Evolutionary conservation across 768 basidiomycete genomes (phyloP).

Genomic region (Trametes cubensis): DNA sequence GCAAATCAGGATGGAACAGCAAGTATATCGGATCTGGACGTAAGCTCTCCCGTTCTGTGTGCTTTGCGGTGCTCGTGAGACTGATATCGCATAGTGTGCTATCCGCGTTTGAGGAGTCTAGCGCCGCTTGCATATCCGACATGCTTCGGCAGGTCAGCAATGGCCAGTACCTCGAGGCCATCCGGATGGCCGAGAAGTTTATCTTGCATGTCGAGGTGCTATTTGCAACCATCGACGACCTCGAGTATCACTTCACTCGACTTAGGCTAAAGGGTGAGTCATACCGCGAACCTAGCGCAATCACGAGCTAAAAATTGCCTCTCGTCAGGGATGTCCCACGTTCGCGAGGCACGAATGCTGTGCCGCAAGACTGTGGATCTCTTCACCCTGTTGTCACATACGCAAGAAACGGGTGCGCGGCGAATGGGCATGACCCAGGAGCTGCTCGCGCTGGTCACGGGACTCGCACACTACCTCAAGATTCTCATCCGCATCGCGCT

Average conservation of each 20-base stretch:
- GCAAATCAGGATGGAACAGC: conserved; percentile 93
- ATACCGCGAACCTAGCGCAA: background rate
- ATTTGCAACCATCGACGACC: conserved; percentile 95
- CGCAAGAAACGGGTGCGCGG: conserved; percentile 88
- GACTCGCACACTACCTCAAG: conserved; percentile 99
- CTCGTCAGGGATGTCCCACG: conserved; percentile 88
- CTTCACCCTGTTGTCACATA: conserved; percentile 93
- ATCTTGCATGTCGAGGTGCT: conserved; percentile 98
- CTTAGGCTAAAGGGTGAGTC: conserved; percentile 82
- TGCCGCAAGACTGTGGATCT: conserved; percentile 99
- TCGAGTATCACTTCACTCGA: conserved; percentile 83
- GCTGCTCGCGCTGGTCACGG: conserved; percentile 93
- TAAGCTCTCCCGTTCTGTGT: conserved; percentile 44
- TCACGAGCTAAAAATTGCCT: background rate
- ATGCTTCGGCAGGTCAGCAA: conserved; percentile 98
- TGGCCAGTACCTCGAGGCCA: conserved; percentile 93
- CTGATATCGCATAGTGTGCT: conserved; percentile 60
- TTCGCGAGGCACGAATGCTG: conserved; percentile 96
- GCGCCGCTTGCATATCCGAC: conserved; percentile 97
- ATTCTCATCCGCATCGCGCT: conserved; percentile 98
- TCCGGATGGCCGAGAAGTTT: conserved; percentile 98
- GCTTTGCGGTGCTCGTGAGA: conserved; percentile 7
- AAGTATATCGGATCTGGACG: conserved; percentile 99
- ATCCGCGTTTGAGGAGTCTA: conserved; percentile 98
- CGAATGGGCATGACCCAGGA: conserved; percentile 98